Conservation (phyloP, 306 rosid genomes). For the Prunus dulcis region DNA sequence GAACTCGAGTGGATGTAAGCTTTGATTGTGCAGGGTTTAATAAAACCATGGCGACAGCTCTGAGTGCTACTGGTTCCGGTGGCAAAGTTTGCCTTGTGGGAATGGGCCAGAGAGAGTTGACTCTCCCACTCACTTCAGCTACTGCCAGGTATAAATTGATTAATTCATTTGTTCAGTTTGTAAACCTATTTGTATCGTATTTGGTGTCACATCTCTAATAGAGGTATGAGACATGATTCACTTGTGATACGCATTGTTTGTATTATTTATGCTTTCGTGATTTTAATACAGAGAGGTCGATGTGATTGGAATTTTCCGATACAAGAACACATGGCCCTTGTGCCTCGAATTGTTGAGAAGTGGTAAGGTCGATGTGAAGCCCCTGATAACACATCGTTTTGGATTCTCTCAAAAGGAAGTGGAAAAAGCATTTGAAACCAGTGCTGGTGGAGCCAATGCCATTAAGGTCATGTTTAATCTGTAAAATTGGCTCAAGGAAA, state of each 20-base stretch:
- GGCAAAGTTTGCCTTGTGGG: conserved; percentile 50
- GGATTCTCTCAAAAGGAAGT: conserved; percentile 36
- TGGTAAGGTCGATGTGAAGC: conserved; percentile 41
- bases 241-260: not conserved
- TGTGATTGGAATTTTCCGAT: conserved; percentile 42
- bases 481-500: not conserved
- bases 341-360: conserved; percentile 41
- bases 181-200: not conserved
- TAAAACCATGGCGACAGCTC: conserved; percentile 43
- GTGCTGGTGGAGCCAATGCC: conserved; percentile 42
- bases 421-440: conserved; percentile 38
- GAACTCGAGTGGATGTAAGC: conserved; percentile 26
- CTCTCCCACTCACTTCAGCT: conserved; percentile 34
- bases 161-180: not conserved
- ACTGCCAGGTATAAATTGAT: conserved; percentile 28
- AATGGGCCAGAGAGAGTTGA: conserved; percentile 31
- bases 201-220: not conserved
- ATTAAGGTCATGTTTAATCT: conserved; percentile 46
- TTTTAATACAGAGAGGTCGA: conserved; percentile 31
- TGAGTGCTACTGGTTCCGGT: conserved; percentile 35
- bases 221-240: not conserved
- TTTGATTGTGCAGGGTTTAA: conserved; percentile 43
- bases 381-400: conserved; percentile 43
- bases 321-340: conserved; percentile 47
- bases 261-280: not conserved